Evolutionary conservation across 1,139 yeast species (phyloP).

Genomic region (Eremothecium sinecaudum): DNA sequence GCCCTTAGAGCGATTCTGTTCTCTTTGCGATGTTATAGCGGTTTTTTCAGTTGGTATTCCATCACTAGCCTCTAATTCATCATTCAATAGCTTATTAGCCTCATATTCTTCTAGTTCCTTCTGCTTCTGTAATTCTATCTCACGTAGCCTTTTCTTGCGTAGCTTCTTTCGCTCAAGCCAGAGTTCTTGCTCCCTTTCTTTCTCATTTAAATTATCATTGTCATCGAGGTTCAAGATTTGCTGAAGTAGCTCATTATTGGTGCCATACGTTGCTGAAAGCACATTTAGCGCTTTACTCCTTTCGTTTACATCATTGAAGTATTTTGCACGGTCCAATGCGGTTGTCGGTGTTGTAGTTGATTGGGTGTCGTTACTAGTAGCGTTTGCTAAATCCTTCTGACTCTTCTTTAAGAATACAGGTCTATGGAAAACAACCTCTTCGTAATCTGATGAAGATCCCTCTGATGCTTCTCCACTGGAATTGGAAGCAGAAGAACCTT

Average conservation of each 20-base stretch:
- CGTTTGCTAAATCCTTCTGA: neutral
- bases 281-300: constrained; percentile 10
- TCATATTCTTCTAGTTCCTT: constrained; percentile 23
- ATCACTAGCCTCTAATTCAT: too few relatives aligned
- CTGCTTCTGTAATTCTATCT: constrained; percentile 20
- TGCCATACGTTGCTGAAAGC: constrained; percentile 16
- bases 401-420: constrained; percentile 22
- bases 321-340: constrained; percentile 14
- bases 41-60: too few relatives aligned
- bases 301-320: constrained; percentile 13
- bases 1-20: too few relatives aligned
- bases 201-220: constrained; percentile 14
- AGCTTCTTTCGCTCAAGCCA: constrained; percentile 22
- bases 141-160: constrained; percentile 18
- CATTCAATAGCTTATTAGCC: constrained; percentile 13
- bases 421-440: constrained; percentile 16
- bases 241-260: constrained; percentile 21
- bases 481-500: neutral
- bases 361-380: neutral
- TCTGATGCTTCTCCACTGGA: neutral
- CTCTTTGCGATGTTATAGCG: too few relatives aligned
- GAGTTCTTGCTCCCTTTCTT: constrained; percentile 5
- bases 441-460: constrained; percentile 7
- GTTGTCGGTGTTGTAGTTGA: constrained; percentile 2
- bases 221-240: constrained; percentile 24